These are phyloP conservation scores for Russula earlei DNA, from an alignment of 768 basidiomycete species.

Conservation along the genomic window DNA sequence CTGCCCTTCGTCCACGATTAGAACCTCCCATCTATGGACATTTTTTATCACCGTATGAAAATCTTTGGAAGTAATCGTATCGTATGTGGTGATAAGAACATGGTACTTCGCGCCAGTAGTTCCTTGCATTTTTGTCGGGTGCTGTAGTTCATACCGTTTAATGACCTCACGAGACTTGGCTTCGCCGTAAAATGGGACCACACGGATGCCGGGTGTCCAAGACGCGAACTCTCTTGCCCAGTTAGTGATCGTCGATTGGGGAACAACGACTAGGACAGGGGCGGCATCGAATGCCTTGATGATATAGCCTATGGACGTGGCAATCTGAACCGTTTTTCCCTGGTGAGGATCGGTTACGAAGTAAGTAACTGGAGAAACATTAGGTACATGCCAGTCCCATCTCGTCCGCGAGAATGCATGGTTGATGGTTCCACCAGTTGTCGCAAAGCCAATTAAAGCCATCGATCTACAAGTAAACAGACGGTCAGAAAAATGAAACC, in stretches of 20 bases:
- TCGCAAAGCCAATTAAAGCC: constrained; percentile 79
- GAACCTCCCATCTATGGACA: constrained; percentile 86
- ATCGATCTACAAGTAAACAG: constrained; percentile 40
- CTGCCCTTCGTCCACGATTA: constrained; percentile 92
- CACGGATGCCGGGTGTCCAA: constrained; percentile 67
- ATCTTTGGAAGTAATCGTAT: constrained; percentile 64
- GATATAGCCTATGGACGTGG: constrained; percentile 68
- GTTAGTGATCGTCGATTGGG: constrained; percentile 91
- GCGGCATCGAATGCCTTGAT: constrained; percentile 46
- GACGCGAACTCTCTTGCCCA: constrained; percentile 93
- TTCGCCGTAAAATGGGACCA: constrained; percentile 83
- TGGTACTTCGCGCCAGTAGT: constrained; percentile 63
- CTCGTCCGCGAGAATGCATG: constrained; percentile 91
- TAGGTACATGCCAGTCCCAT: constrained; percentile 71
- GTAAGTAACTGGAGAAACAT: not conserved
- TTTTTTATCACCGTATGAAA: constrained; percentile 67
- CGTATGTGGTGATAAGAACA: constrained; percentile 89
- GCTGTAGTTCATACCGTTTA: constrained; percentile 71
- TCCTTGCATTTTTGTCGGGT: constrained; percentile 32
- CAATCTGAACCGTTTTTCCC: constrained; percentile 92
- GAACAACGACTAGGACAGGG: constrained; percentile 86
- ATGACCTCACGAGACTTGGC: constrained; percentile 71
- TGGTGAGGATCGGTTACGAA: constrained; percentile 24
- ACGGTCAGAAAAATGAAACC: constrained; percentile 1
- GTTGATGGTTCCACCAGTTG: constrained; percentile 82